Evolutionary conservation across 2,329 filamentous ascomycete genomes (phyloP).

Genomic region (Pezicula radicicola): DNA sequence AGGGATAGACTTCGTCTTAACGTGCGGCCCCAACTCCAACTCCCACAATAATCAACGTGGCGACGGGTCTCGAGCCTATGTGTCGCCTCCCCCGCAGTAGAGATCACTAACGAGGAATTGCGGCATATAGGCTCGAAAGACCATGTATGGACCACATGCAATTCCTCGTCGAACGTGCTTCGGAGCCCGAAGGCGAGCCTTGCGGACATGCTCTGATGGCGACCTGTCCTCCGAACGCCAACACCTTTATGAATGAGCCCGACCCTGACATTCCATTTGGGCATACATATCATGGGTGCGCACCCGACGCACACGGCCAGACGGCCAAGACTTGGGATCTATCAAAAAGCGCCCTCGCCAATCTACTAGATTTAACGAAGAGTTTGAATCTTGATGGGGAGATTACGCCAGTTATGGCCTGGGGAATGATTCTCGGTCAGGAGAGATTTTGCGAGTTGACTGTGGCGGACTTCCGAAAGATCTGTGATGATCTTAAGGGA

Average conservation of each 20-base stretch:
- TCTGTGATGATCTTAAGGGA: constrained; percentile 70
- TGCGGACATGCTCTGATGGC: constrained; percentile 95
- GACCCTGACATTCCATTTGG: constrained; percentile 52
- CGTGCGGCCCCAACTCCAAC: constrained; percentile 58
- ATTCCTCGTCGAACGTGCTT: constrained; percentile 63
- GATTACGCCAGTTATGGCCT: constrained; percentile 94
- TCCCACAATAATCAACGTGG: not conserved
- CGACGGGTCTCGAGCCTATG: constrained; percentile 60
- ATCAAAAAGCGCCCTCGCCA: constrained; percentile 72
- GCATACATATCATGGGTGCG: constrained; percentile 22
- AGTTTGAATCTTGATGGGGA: constrained; percentile 82
- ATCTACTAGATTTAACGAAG: constrained; percentile 79
- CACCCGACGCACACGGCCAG: constrained; percentile 7
- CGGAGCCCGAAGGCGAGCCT: constrained; percentile 60
- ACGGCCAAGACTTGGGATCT: constrained; percentile 77
- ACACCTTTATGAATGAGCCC: constrained; percentile 33
- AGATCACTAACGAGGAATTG: constrained; percentile 40
- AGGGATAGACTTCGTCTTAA: constrained; percentile 87
- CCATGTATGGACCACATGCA: constrained; percentile 92
- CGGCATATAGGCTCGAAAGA: constrained; percentile 70
- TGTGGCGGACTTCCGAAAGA: constrained; percentile 63
- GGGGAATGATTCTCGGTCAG: constrained; percentile 76
- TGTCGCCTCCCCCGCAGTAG: constrained; percentile 60
- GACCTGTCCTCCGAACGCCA: constrained; percentile 66
- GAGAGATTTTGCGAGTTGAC: constrained; percentile 65